phyloP scores from a whole-genome alignment of 1,139 yeast species.

The Taphrina betulina region DNA sequence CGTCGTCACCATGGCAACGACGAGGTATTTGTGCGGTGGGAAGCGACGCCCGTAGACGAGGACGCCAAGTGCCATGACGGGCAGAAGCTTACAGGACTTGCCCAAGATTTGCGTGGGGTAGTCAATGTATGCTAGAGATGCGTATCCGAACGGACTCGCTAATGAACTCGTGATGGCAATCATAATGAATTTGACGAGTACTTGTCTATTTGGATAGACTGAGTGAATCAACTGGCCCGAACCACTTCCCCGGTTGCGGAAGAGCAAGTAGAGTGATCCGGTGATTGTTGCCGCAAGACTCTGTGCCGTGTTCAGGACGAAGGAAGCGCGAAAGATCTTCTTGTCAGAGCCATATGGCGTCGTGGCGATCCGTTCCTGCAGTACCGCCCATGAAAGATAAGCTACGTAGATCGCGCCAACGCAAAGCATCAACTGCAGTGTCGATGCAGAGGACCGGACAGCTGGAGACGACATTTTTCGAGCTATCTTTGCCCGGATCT shows the following conservation, averaged over 20 bases:
- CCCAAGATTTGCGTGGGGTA: constrained; percentile 82
- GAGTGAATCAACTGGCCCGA: constrained; percentile 40
- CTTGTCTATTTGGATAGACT: constrained; percentile 42
- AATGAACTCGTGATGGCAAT: constrained; percentile 78
- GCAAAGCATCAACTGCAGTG: constrained; percentile 19
- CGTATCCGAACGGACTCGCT: constrained; percentile 76
- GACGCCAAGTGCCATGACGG: constrained; percentile 82
- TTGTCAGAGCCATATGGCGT: constrained; percentile 67
- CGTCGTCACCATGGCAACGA: constrained; percentile 69
- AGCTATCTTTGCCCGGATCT: too few relatives aligned
- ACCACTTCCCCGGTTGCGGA: constrained; percentile 34
- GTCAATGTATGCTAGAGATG: constrained; percentile 77
- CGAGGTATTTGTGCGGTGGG: constrained; percentile 72
- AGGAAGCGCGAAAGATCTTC: constrained; percentile 67
- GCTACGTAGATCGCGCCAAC: constrained; percentile 25
- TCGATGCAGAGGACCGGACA: not conserved
- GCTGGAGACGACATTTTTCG: not conserved
- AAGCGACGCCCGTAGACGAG: constrained; percentile 69
- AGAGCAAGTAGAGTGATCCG: constrained; percentile 60
- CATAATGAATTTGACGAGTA: constrained; percentile 52
- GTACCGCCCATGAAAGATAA: constrained; percentile 64
- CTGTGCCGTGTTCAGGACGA: constrained; percentile 71
- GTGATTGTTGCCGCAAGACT: constrained; percentile 67
- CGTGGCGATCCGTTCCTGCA: constrained; percentile 84
- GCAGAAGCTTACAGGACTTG: constrained; percentile 88